Percentiles rank a stretch among this genome's conserved stretches.
Evolutionary conservation across 305 asterid genomes (phyloP).

Genomic region (Fraxinus sp.): DNA sequence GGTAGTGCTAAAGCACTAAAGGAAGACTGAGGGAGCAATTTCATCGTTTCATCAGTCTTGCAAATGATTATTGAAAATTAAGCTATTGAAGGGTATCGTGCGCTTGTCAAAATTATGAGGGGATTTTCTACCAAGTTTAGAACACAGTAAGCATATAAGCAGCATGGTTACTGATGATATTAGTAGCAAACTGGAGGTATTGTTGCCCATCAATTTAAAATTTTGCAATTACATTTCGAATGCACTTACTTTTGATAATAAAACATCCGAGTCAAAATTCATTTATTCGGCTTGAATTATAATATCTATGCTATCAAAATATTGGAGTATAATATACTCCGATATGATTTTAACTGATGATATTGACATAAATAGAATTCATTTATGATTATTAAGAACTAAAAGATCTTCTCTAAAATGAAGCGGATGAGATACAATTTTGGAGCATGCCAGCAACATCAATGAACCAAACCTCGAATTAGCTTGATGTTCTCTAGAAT

Average conservation of each 20-base stretch:
- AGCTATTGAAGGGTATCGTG: slow-evolving; percentile 11
- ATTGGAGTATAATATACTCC: neutral
- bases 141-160: neutral
- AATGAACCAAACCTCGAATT: too few relatives aligned
- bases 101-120: neutral
- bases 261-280: neutral
- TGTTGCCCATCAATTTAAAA: neutral
- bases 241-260: neutral
- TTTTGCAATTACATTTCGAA: neutral
- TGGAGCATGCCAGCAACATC: neutral
- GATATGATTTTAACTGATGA: neutral
- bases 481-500: too few relatives aligned
- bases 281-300: neutral
- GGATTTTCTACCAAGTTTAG: neutral
- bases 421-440: neutral
- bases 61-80: slow-evolving; percentile 6
- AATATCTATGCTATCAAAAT: neutral
- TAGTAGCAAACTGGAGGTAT: neutral
- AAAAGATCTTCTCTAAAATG: neutral
- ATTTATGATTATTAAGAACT: neutral
- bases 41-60: neutral
- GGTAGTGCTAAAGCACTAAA: slow-evolving; percentile 1
- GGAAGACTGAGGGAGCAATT: slow-evolving; percentile 7
- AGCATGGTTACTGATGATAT: neutral
- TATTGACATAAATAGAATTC: neutral